These are phyloP conservation scores for Hypoxylon rubiginosum DNA, from an alignment of 2,329 filamentous ascomycete genomes.

Conservation along the genomic window DNA sequence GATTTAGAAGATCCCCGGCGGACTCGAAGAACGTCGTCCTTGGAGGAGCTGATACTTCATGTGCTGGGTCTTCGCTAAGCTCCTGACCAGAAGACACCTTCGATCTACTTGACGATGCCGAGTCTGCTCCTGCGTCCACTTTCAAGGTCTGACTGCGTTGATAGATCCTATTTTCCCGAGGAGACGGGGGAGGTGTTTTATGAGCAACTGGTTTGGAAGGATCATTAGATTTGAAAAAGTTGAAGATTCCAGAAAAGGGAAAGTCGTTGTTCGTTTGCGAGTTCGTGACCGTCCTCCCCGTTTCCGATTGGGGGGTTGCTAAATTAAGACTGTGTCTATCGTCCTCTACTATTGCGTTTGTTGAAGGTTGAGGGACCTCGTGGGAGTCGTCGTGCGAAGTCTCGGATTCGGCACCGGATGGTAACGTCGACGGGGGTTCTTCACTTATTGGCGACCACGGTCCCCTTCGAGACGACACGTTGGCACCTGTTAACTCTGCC, in stretches of 20 bases:
- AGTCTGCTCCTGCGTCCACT: slow-evolving; percentile 54
- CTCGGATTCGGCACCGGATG: slow-evolving; percentile 53
- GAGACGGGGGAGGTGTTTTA: slow-evolving; percentile 56
- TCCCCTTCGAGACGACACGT: slow-evolving; percentile 64
- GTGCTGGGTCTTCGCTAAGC: slow-evolving; percentile 56
- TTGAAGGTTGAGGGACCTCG: slow-evolving; percentile 79
- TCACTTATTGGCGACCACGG: slow-evolving; percentile 58
- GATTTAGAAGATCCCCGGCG: slow-evolving; percentile 91
- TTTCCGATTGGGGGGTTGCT: slow-evolving; percentile 53
- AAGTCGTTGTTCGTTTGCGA: slow-evolving; percentile 58
- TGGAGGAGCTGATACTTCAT: slow-evolving; percentile 77
- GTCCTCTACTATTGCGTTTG: slow-evolving; percentile 76
- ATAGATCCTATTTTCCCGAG: slow-evolving; percentile 78
- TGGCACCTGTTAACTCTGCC: slow-evolving; percentile 88
- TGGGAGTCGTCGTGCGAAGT: slow-evolving; percentile 56
- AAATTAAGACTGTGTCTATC: slow-evolving; percentile 70
- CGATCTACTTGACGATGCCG: slow-evolving; percentile 54
- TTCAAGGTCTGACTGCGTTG: slow-evolving; percentile 82
- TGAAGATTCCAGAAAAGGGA: slow-evolving; percentile 75
- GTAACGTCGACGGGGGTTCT: slow-evolving; percentile 43
- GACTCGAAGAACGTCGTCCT: slow-evolving; percentile 95
- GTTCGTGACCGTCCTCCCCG: slow-evolving; percentile 40
- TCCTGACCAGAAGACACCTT: slow-evolving; percentile 66
- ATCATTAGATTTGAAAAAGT: slow-evolving; percentile 76
- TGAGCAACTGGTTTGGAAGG: slow-evolving; percentile 60